Conservation (phyloP, 305 asterid genomes). For the Caryopteris hybrid region DNA sequence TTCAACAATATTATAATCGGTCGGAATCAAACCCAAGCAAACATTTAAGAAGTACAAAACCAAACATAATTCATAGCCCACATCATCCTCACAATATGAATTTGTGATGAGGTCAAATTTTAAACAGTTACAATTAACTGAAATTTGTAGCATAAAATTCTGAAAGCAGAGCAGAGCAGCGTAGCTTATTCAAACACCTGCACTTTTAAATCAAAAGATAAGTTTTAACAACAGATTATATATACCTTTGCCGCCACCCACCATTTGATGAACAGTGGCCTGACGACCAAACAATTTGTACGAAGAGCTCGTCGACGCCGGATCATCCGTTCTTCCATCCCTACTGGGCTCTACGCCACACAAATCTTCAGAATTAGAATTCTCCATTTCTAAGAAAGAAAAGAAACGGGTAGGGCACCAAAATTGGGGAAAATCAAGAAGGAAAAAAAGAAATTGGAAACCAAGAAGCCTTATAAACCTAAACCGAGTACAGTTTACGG, state of each 20-base stretch:
- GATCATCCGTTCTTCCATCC: conserved; percentile 40
- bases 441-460: neutral
- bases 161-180: neutral
- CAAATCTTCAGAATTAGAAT: conserved; percentile 50
- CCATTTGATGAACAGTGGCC: conserved; percentile 64
- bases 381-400: conserved; percentile 46
- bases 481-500: neutral
- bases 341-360: conserved; percentile 45
- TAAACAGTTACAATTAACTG: neutral
- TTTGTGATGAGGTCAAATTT: neutral
- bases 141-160: neutral
- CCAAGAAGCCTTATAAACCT: neutral
- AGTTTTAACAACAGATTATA: neutral
- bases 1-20: too few relatives aligned
- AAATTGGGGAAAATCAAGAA: neutral
- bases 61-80: too few relatives aligned
- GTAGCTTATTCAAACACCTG: neutral
- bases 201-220: conserved; percentile 15
- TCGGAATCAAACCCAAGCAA: too few relatives aligned
- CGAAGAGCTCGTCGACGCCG: conserved; percentile 53
- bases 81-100: too few relatives aligned
- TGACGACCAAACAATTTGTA: conserved; percentile 53
- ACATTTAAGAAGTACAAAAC: too few relatives aligned
- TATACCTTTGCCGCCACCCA: conserved; percentile 85
- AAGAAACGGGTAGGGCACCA: neutral